Evolutionary conservation across 192 early-diverging fungal genomes (phyloP), one percentile per base, ranked within the genome.

Genomic region (Mortierella antarctica): DNA sequence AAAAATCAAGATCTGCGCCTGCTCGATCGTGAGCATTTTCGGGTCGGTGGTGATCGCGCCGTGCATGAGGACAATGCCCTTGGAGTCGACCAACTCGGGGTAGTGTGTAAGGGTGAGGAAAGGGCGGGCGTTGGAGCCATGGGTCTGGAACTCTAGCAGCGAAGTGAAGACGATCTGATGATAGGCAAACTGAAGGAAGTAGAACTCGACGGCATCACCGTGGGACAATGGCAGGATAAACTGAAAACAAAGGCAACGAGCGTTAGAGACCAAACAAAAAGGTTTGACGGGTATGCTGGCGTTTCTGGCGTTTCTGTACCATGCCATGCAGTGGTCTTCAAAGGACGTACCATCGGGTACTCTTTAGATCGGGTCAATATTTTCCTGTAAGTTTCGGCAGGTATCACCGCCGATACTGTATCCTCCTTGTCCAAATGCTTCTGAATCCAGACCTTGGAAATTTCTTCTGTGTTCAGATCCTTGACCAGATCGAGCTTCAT

Each of bases 151-250:
- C 87, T 97, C 95, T 23, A 95, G 78, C 57, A 95, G 73, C 15
- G 93, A 91, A 9, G 97, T 98, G 76, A 96, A 95, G 81, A 92
- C 90, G 70, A 91, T 87, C 81, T 97, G 95, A 74, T 96, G 92
- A 74, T 89, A 92, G 14, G 89, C 85, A 73, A 94, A 94, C 82
- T 98, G 97, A 67, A 96, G 51, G 14, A 97, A 73, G 73, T 90
- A 96, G 72, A 96, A 92, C 78, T 98, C 97, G 39, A 95, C 88
- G 20, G 95, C 97, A 18, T 89, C 71, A 48, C 90, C 87, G 23
- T 93, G 87, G 42, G 94, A 92, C 54, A 97, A 73, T 31, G 97
- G 97, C 8, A 98, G 71, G 53, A 40, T 14, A 54, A 8, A 44
- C 48, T 20, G 2, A 21, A 15, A 57, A 63, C 11, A 49, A 8